These are phyloP conservation scores for Trichoderma harzianum DNA, from an alignment of 2,329 filamentous ascomycete species.

Conservation along the genomic window DNA sequence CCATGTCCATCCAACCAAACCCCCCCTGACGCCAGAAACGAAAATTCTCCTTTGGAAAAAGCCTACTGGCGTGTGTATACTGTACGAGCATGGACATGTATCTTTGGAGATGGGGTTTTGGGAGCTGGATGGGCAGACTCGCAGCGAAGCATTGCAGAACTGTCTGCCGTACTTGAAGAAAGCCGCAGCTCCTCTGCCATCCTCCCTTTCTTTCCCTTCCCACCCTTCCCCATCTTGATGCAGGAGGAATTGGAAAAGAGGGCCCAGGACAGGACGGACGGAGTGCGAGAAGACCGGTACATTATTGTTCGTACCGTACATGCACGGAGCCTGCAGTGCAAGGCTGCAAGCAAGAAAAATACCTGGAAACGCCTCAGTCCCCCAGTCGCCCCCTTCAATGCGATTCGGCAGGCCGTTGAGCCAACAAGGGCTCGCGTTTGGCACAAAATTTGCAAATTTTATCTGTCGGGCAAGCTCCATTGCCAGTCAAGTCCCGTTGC, in stretches of 20 bases:
- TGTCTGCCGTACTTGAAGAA: not conserved
- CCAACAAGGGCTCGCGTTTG: constrained; percentile 8
- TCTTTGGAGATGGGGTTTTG: not conserved
- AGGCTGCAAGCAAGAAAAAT: constrained; percentile 19
- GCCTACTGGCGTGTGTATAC: not conserved
- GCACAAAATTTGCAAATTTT: constrained; percentile 10
- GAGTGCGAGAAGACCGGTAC: not conserved
- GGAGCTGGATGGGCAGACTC: constrained; percentile 5
- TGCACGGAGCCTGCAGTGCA: constrained; percentile 14
- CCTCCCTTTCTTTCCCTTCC: not conserved
- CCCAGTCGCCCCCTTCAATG: constrained; percentile 16
- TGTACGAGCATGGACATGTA: not conserved
- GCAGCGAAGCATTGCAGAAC: not conserved
- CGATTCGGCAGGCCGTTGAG: constrained; percentile 4
- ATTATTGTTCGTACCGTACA: not conserved
- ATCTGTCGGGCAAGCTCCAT: constrained; percentile 3
- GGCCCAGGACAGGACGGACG: not conserved
- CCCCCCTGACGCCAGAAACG: not conserved
- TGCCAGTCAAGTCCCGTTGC: not conserved
- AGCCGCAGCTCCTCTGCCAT: not conserved
- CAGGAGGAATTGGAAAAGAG: not conserved
- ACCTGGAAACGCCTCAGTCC: constrained; percentile 7
- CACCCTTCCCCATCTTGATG: not conserved
- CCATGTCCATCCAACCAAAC: not conserved
- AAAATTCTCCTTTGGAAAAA: constrained; percentile 14